These are phyloP conservation scores for Neurospora crassa DNA, from an alignment of 2,329 filamentous ascomycete species.

Conservation along the genomic window DNA sequence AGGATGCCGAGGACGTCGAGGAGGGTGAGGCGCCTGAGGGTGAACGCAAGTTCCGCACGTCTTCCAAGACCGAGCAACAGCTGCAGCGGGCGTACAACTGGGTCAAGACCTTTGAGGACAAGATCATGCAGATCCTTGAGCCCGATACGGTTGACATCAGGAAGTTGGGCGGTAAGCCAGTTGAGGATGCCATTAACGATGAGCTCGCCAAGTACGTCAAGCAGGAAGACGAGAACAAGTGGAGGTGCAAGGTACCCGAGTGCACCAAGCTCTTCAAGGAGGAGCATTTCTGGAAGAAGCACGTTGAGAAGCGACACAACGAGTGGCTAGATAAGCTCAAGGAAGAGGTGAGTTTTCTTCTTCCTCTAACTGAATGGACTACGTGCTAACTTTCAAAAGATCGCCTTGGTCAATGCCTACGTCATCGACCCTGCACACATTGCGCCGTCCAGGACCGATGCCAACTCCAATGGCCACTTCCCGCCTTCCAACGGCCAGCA, in stretches of 20 bases:
- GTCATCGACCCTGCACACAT: slow-evolving; percentile 92
- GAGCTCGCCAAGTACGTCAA: slow-evolving; percentile 84
- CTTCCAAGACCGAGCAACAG: slow-evolving; percentile 78
- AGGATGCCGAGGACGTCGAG: slow-evolving; percentile 51
- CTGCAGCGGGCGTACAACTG: slow-evolving; percentile 93
- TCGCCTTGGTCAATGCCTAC: slow-evolving; percentile 86
- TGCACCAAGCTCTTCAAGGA: slow-evolving; percentile 97
- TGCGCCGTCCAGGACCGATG: slow-evolving; percentile 83
- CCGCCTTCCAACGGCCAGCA: slow-evolving; percentile 68
- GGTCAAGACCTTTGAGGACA: slow-evolving; percentile 98
- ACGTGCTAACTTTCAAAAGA: slow-evolving; percentile 36
- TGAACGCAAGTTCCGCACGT: slow-evolving; percentile 64
- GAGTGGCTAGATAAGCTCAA: slow-evolving; percentile 78
- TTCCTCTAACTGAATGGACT: not conserved
- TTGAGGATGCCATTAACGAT: slow-evolving; percentile 79
- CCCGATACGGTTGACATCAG: slow-evolving; percentile 78
- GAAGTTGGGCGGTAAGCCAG: slow-evolving; percentile 80
- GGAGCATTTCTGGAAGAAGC: slow-evolving; percentile 94
- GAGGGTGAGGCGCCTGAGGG: slow-evolving; percentile 52
- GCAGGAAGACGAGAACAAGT: slow-evolving; percentile 96
- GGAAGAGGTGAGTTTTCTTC: slow-evolving; percentile 59
- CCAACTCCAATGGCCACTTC: slow-evolving; percentile 93
- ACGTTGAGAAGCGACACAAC: slow-evolving; percentile 87
- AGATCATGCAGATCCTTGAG: slow-evolving; percentile 84
- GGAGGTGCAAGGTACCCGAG: slow-evolving; percentile 90